Percentiles rank a stretch among this genome's conserved stretches.
Evolutionary conservation across 305 asterid genomes (phyloP).

Genomic region (Rubia tinctorum): DNA sequence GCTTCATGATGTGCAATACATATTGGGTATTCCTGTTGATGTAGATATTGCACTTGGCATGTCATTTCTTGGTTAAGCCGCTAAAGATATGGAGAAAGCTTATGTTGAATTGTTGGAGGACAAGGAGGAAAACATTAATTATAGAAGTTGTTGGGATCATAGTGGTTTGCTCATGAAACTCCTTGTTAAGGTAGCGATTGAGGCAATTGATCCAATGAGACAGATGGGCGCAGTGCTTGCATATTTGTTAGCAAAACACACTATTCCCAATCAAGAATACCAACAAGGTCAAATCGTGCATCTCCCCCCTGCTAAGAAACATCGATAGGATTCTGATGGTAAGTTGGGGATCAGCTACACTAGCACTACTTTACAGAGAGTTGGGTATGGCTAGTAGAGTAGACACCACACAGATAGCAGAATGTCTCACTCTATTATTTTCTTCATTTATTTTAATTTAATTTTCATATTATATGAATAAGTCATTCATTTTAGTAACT

Average conservation of each 20-base stretch:
- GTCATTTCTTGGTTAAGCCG: background rate
- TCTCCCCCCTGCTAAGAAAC: background rate
- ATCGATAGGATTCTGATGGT: background rate
- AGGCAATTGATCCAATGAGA: background rate
- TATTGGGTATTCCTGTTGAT: background rate
- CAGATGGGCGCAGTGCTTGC: background rate
- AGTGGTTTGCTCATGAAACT: background rate
- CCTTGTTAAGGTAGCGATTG: background rate
- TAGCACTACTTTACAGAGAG: background rate
- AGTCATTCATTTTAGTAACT: too few relatives aligned
- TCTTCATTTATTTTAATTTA: background rate
- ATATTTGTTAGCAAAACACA: background rate
- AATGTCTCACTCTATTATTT: too few relatives aligned
- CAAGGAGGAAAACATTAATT: background rate
- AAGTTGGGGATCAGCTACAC: background rate
- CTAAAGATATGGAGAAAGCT: background rate
- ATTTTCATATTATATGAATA: too few relatives aligned
- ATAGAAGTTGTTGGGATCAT: background rate
- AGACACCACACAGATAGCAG: background rate
- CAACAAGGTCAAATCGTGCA: background rate
- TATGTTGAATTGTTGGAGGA: background rate
- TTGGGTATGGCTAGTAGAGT: background rate
- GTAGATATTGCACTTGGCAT: background rate
- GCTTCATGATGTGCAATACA: background rate
- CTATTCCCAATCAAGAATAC: background rate